These are phyloP conservation scores for Amanita bisporigera DNA, from an alignment of 1,284 basidiomycete species.

Conservation along the genomic window DNA sequence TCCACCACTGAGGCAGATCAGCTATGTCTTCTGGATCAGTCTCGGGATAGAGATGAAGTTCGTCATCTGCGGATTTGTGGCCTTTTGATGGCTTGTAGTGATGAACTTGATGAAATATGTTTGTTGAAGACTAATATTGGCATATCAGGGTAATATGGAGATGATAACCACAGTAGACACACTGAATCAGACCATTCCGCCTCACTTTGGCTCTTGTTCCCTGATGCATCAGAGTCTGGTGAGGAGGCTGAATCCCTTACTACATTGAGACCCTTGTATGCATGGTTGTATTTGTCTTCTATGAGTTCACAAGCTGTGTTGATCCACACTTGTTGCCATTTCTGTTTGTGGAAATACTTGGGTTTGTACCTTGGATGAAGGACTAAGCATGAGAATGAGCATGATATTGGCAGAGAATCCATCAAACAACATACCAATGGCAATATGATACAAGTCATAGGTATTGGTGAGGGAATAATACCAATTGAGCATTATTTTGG, in stretches of 20 bases:
- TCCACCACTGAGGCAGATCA: neutral
- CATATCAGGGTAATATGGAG: no score
- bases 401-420: neutral
- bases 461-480: neutral
- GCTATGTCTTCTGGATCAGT: no score
- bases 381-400: neutral
- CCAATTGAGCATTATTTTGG: neutral
- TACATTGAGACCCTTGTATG: neutral
- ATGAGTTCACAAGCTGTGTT: neutral
- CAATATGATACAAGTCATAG: neutral
- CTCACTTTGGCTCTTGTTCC: neutral
- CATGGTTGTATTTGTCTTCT: neutral
- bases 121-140: no score
- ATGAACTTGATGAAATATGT: no score
- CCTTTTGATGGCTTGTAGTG: no score
- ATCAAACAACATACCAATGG: neutral
- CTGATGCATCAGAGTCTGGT: neutral
- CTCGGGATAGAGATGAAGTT: no score
- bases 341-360: slow-evolving; percentile 1
- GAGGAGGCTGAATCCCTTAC: neutral
- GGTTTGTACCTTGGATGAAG: slow-evolving; percentile 15
- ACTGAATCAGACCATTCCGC: neutral
- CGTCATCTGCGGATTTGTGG: no score
- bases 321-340: slow-evolving; percentile 6
- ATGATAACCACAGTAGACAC: neutral